Evolutionary conservation across 1,139 yeast species (phyloP).

Genomic region (Geotrichum carabidarum): DNA sequence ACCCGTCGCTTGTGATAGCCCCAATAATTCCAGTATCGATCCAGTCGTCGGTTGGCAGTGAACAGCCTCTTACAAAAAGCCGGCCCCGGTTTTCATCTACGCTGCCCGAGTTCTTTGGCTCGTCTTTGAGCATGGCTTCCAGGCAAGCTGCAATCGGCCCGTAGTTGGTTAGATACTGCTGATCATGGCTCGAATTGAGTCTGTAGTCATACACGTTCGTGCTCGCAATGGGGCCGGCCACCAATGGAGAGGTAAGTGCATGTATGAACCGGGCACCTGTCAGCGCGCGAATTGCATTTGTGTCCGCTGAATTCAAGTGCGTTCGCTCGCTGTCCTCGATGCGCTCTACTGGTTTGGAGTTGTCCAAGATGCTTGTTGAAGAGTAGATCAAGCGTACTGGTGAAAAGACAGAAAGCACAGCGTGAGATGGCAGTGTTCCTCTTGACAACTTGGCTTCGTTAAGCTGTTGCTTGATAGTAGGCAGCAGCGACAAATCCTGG

Average conservation of each 20-base stretch:
- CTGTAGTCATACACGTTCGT: slow-evolving; percentile 39
- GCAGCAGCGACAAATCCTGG: slow-evolving; percentile 21
- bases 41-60: slow-evolving; percentile 29
- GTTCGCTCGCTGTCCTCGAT: slow-evolving; percentile 18
- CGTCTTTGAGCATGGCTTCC: slow-evolving; percentile 30
- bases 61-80: slow-evolving; percentile 30
- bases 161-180: slow-evolving; percentile 26
- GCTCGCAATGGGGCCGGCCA: slow-evolving; percentile 37
- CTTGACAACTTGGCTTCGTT: slow-evolving; percentile 23
- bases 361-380: slow-evolving; percentile 19
- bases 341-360: background rate
- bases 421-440: slow-evolving; percentile 30
- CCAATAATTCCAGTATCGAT: slow-evolving; percentile 29
- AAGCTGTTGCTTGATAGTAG: slow-evolving; percentile 25
- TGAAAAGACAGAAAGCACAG: slow-evolving; percentile 27
- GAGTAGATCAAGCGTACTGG: slow-evolving; percentile 34
- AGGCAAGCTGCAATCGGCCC: slow-evolving; percentile 38
- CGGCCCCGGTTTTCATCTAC: slow-evolving; percentile 3
- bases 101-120: slow-evolving; percentile 25
- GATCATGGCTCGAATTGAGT: slow-evolving; percentile 17
- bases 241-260: slow-evolving; percentile 31
- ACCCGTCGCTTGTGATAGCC: slow-evolving; percentile 32
- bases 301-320: slow-evolving; percentile 30
- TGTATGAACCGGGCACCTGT: slow-evolving; percentile 38
- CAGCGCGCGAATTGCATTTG: slow-evolving; percentile 33